A percentile compares a stretch with the other conserved stretches of the same genome.
Evolutionary conservation across 495 filamentous ascomycete genomes (phyloP).

Genomic region (Talaromyces borbonicus): DNA sequence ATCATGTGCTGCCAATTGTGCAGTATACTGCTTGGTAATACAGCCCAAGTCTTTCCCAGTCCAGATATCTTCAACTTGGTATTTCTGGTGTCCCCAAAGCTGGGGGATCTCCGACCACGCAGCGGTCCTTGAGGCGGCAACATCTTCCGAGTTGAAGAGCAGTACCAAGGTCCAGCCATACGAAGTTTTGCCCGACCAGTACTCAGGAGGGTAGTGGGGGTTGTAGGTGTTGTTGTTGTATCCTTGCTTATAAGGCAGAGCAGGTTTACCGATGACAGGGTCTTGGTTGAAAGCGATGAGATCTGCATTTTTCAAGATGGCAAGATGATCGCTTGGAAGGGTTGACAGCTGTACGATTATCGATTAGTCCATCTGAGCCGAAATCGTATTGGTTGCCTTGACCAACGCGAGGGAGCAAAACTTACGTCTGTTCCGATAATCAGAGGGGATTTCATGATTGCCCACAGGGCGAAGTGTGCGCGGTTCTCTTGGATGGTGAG

Average conservation of each 20-base stretch:
- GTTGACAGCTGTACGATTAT: constrained; percentile 26
- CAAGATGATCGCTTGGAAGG: constrained; percentile 33
- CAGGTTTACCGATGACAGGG: constrained; percentile 37
- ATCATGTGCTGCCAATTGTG: constrained; percentile 37
- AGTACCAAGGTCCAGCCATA: constrained; percentile 41
- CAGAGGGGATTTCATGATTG: constrained; percentile 46
- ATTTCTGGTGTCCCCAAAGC: constrained; percentile 25
- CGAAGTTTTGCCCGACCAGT: constrained; percentile 44
- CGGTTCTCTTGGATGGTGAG: constrained; percentile 40
- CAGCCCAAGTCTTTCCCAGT: constrained; percentile 40
- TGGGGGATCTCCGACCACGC: constrained; percentile 46
- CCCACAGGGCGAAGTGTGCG: constrained; percentile 47
- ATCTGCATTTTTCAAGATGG: constrained; percentile 47
- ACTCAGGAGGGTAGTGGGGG: constrained; percentile 47
- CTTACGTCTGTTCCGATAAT: constrained; percentile 45
- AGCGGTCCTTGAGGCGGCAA: constrained; percentile 29
- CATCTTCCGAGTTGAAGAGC: constrained; percentile 39
- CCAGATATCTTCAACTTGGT: constrained; percentile 45
- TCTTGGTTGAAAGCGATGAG: constrained; percentile 58
- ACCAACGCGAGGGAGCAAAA: constrained; percentile 9
- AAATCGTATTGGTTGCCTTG: too few species aligned
- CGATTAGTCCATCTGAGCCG: too few species aligned
- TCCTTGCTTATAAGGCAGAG: constrained; percentile 57
- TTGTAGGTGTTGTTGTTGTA: constrained; percentile 57
- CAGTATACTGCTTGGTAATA: constrained; percentile 24